Conservation (phyloP, 306 rosid genomes). For the Quercus dentata region DNA sequence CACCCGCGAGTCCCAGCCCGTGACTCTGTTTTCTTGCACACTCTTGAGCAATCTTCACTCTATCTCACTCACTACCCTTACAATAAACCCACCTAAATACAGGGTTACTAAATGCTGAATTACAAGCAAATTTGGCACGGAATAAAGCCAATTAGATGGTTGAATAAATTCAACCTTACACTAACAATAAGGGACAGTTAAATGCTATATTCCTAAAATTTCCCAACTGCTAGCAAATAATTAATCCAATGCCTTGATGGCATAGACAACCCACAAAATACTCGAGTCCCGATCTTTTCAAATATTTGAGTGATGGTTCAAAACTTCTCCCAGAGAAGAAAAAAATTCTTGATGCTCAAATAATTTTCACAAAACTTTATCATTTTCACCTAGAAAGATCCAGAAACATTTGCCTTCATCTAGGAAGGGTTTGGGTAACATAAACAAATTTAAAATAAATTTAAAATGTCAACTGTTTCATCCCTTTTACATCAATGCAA, state of each 20-base stretch:
- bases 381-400: neutral
- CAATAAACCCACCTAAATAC: too few species aligned
- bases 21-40: too few species aligned
- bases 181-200: neutral
- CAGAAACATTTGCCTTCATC: neutral
- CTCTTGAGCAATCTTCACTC: too few species aligned
- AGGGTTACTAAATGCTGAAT: too few species aligned
- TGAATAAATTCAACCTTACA: too few species aligned
- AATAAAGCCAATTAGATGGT: too few species aligned
- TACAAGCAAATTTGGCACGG: too few species aligned
- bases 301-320: neutral
- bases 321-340: neutral
- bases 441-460: neutral
- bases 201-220: conserved; percentile 14
- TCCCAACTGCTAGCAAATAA: neutral
- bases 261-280: neutral
- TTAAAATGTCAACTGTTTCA: neutral
- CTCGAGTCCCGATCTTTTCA: neutral
- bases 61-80: too few species aligned
- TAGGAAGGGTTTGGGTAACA: neutral
- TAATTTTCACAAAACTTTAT: neutral
- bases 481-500: neutral
- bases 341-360: neutral
- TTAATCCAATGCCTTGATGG: neutral
- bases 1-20: too few species aligned